Conservation (phyloP, 306 rosid genomes). For the Senna siamea region DNA sequence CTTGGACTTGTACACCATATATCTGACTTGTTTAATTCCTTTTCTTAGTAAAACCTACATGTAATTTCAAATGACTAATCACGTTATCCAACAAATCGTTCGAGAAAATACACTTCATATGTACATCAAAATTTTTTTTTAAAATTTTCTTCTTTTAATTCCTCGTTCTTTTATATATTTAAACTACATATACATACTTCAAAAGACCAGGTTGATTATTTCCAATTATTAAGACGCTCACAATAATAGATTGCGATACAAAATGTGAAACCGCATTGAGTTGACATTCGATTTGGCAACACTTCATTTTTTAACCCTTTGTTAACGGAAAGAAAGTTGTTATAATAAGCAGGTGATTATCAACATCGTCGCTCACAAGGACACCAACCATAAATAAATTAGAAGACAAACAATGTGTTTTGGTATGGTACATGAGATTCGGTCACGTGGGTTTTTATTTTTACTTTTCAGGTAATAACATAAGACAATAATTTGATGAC, state of each 20-base stretch:
- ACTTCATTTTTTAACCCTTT: not conserved
- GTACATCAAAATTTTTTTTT: too few relatives aligned
- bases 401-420: not conserved
- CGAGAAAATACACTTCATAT: too few relatives aligned
- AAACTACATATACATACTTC: too few relatives aligned
- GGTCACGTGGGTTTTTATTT: conserved; percentile 31
- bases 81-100: too few relatives aligned
- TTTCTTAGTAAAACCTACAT: too few relatives aligned
- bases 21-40: not conserved
- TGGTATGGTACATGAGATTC: conserved; percentile 22
- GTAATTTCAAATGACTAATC: too few relatives aligned
- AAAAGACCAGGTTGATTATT: too few relatives aligned
- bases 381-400: not conserved
- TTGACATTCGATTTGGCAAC: conserved; percentile 31
- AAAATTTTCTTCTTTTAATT: too few relatives aligned
- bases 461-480: not conserved
- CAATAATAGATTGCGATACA: too few relatives aligned
- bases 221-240: too few relatives aligned
- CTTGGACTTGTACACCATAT: too few relatives aligned
- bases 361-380: conserved; percentile 47
- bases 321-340: not conserved
- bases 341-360: conserved; percentile 5
- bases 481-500: not conserved
- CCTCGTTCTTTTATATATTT: too few relatives aligned
- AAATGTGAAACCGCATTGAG: not conserved